Evolutionary conservation across 306 rosid species (phyloP).

Genomic region (apple (Malus domestica)): ASM211411v1 NC_041798.1:34575001-34575500

Average conservation of each 20-base stretch:
- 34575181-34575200: conserved; percentile 17
- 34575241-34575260: conserved; percentile 27
- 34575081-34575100: conserved; percentile 12
- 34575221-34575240: not conserved
- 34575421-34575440: conserved; percentile 4
- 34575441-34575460: not conserved
- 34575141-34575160: conserved; percentile 9
- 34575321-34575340: conserved; percentile 42
- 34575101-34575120: conserved; percentile 1
- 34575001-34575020: not conserved
- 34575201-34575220: conserved; percentile 11
- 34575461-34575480: conserved; percentile 23
- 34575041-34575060: conserved; percentile 15
- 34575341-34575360: conserved; percentile 31
- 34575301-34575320: conserved; percentile 24
- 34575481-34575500: conserved; percentile 7
- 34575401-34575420: conserved; percentile 20
- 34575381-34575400: conserved; percentile 17
- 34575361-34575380: conserved; percentile 29
- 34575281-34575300: conserved; percentile 21
- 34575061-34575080: conserved; percentile 10
- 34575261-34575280: conserved; percentile 20
- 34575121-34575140: conserved; percentile 11
- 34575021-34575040: not conserved
- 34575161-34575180: conserved; percentile 9